Base-by-base conservation (phyloP, 2,329 filamentous ascomycete genomes). In the Calycina herbarum region DNA sequence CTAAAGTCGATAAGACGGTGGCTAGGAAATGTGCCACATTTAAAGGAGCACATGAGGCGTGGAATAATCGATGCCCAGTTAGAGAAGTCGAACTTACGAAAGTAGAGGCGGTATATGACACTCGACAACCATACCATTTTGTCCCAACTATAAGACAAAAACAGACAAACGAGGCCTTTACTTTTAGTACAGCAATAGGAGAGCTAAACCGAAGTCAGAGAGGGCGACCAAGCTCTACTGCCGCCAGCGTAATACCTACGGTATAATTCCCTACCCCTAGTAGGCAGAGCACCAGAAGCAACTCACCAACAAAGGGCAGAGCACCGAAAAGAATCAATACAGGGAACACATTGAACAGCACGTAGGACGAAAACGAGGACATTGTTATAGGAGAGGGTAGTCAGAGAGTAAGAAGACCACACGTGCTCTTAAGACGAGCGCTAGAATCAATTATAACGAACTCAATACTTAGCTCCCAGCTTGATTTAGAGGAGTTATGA, bases 371-470 rank as follows among this genome's bases (percentile, higher is more conserved):
- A n/a, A n/a, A n/a, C n/a, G n/a, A n/a, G n/a, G n/a, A n/a, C n/a
- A n/a, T n/a, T n/a, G n/a, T n/a, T n/a, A n/a, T n/a, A n/a, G n/a
- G n/a, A n/a, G n/a, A n/a, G n/a, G n/a, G n/a, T n/a, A n/a, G n/a
- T n/a, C n/a, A n/a, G n/a, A n/a, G n/a, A n/a, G n/a, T n/a, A n/a
- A n/a, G n/a, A n/a, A n/a, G n/a, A n/a, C n/a, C n/a, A n/a, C n/a
- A n/a, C n/a, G n/a, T n/a, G n/a, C n/a, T n/a, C n/a, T n/a, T n/a
- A n/a, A n/a, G n/a, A n/a, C n/a, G n/a, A n/a, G n/a, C n/a, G n/a
- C n/a, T n/a, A n/a, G n/a, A n/a, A n/a, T n/a, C n/a, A 57, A 63
- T 63, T 29, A 63, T 57, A 65, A 61, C 57, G 60, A 65, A 67
- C 63, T 63, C 29, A 60, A 31, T 62, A 62, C 62, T 57, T 35